Percentiles rank a stretch among this genome's conserved stretches.
phyloP scores from a whole-genome alignment of 768 basidiomycete genomes.

The Leucocoprinus leucothites region DNA sequence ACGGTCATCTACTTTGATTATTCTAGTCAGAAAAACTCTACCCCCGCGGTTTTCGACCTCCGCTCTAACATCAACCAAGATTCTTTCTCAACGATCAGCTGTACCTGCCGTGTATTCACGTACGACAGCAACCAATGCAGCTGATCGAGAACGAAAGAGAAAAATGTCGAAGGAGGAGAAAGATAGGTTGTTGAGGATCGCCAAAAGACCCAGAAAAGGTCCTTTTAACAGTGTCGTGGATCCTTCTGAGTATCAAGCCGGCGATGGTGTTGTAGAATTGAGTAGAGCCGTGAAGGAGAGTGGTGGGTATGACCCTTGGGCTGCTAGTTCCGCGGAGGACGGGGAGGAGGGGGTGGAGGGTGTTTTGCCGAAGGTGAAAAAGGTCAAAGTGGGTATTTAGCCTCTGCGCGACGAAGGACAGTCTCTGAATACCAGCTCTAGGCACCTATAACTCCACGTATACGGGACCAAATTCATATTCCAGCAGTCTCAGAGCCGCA shows the following conservation, averaged over 20 bases:
- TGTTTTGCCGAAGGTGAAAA: slow-evolving; percentile 40
- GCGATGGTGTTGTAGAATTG: slow-evolving; percentile 61
- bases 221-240: slow-evolving; percentile 73
- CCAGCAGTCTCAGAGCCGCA: slow-evolving; percentile 73
- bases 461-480: slow-evolving; percentile 52
- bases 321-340: slow-evolving; percentile 29
- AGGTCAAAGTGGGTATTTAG: slow-evolving; percentile 47
- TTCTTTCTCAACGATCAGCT: slow-evolving; percentile 83
- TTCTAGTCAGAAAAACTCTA: slow-evolving; percentile 55
- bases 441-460: slow-evolving; percentile 46
- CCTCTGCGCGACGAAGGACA: neutral
- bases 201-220: slow-evolving; percentile 64
- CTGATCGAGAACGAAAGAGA: slow-evolving; percentile 36
- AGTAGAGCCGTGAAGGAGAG: slow-evolving; percentile 68
- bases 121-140: slow-evolving; percentile 29
- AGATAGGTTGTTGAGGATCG: slow-evolving; percentile 71
- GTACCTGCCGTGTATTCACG: slow-evolving; percentile 79
- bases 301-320: slow-evolving; percentile 69
- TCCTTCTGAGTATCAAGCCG: slow-evolving; percentile 61
- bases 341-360: slow-evolving; percentile 38
- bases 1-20: too few relatives aligned
- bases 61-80: slow-evolving; percentile 68
- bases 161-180: slow-evolving; percentile 61
- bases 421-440: slow-evolving; percentile 19
- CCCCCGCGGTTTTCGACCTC: slow-evolving; percentile 48